Conservation (phyloP, 1,284 basidiomycete species). For the Schizopora paradoxa region DNA sequence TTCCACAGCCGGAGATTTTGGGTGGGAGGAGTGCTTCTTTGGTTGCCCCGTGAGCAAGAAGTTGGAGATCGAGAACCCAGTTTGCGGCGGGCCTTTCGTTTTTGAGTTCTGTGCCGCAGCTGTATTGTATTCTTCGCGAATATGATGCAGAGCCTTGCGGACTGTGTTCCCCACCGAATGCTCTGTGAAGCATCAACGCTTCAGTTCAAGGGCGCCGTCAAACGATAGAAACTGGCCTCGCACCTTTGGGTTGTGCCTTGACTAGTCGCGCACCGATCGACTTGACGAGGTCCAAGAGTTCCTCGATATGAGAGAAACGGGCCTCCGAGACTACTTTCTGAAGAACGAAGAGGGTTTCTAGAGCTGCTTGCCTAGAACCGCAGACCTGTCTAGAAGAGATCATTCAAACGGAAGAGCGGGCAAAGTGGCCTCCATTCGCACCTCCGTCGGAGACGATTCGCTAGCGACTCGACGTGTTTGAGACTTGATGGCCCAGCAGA, state of each 20-base stretch:
- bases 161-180: constrained; percentile 94
- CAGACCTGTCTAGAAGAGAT: constrained; percentile 66
- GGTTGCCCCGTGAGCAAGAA: constrained; percentile 76
- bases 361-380: constrained; percentile 81
- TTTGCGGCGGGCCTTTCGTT: constrained; percentile 31
- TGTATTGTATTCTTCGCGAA: constrained; percentile 88
- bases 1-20: constrained; percentile 32
- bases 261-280: constrained; percentile 75
- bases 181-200: constrained; percentile 44
- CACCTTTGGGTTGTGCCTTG: constrained; percentile 94
- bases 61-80: constrained; percentile 66
- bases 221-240: constrained; percentile 1
- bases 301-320: constrained; percentile 82
- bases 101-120: constrained; percentile 41
- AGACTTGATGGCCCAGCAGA: constrained; percentile 40
- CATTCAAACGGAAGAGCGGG: constrained; percentile 14
- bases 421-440: constrained; percentile 32
- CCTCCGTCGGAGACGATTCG: constrained; percentile 62
- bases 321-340: constrained; percentile 87
- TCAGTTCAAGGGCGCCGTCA: constrained; percentile 9
- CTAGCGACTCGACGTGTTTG: constrained; percentile 60
- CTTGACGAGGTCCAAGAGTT: constrained; percentile 79
- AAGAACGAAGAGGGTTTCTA: constrained; percentile 85
- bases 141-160: constrained; percentile 84
- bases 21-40: constrained; percentile 46